These are phyloP conservation scores for Ascocoryne sarcoides DNA, from an alignment of 2,329 filamentous ascomycete species.

Conservation along the genomic window DNA sequence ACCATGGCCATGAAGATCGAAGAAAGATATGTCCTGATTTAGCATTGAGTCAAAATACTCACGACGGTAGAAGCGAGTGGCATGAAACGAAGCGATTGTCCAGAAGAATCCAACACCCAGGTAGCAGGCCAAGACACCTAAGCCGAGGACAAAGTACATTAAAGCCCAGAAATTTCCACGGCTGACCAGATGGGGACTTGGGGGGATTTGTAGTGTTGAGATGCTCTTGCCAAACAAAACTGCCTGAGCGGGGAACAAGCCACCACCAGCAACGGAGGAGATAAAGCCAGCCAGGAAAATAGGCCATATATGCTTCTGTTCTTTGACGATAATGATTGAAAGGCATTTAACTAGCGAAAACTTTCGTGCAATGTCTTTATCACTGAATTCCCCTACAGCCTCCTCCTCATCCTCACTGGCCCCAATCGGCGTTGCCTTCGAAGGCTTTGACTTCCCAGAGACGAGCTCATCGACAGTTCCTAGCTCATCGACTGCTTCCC, in stretches of 20 bases:
- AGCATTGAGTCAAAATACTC: constrained; percentile 72
- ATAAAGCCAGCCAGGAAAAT: constrained; percentile 20
- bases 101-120: constrained; percentile 35
- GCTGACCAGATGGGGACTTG: constrained; percentile 4
- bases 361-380: constrained; percentile 3
- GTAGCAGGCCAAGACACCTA: constrained; percentile 24
- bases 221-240: constrained; percentile 22
- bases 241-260: constrained; percentile 31
- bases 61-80: constrained; percentile 46
- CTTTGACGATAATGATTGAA: constrained; percentile 7
- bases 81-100: constrained; percentile 17
- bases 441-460: too few relatives aligned
- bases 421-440: constrained; percentile 1
- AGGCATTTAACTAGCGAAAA: constrained; percentile 8
- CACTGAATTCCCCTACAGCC: too few relatives aligned
- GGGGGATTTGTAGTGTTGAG: constrained; percentile 25
- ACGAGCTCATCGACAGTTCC: too few relatives aligned
- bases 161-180: constrained; percentile 9
- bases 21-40: constrained; percentile 84
- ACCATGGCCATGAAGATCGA: constrained; percentile 78
- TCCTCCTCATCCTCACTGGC: neutral
- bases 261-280: constrained; percentile 19
- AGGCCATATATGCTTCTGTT: constrained; percentile 4
- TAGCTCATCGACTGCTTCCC: neutral
- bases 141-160: constrained; percentile 10